Base-by-base conservation (phyloP, 1,284 basidiomycete species). In the Schizophyllum amplum region DNA sequence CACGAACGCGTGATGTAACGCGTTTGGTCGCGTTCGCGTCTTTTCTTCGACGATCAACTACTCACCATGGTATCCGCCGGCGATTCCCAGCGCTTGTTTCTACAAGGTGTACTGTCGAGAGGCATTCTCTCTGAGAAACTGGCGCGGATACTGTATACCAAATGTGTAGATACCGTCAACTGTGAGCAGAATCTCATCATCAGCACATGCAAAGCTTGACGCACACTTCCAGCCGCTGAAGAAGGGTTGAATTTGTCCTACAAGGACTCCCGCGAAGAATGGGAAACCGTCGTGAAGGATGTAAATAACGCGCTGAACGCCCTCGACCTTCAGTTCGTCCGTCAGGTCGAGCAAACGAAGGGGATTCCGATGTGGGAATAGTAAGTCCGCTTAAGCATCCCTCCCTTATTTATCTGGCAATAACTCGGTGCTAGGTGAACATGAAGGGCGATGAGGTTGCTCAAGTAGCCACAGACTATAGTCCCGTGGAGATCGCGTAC, bases 401-500 rank as follows among this genome's bases (percentile, higher is more conserved):
- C n/a, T n/a, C n/a, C n/a, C n/a, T n/a, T n/a, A n/a, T n/a, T n/a
- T n/a, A n/a, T n/a, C n/a, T n/a, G n/a, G n/a, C n/a, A n/a, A n/a
- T n/a, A n/a, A n/a, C n/a, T n/a, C n/a, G n/a, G n/a, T n/a, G n/a
- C 21, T 56, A 93, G 90, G 82, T 90, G 25, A 93, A 93, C 66
- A 73, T 78, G 11, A 87, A 84, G 62, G 84, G 82, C 22, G 90
- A 93, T 63, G 84, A 85, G 58, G 75, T 91, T 24, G 85, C 91
- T 0, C 90, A 92, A 67, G 72, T 91, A 65, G 92, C 90, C 7
- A 91, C 90, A 0, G 88, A 91, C 51, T 94, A 92, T 66, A 80
- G 76, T 2, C 74, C 89, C 0, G 72, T 75, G 49, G 92, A 94
- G 68, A 91, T 93, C 54, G 76, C 83, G 0, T 93, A 83, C 70